phyloP scores from a whole-genome alignment of 2,329 filamentous ascomycete species.

The Neurospora sp. region DNA sequence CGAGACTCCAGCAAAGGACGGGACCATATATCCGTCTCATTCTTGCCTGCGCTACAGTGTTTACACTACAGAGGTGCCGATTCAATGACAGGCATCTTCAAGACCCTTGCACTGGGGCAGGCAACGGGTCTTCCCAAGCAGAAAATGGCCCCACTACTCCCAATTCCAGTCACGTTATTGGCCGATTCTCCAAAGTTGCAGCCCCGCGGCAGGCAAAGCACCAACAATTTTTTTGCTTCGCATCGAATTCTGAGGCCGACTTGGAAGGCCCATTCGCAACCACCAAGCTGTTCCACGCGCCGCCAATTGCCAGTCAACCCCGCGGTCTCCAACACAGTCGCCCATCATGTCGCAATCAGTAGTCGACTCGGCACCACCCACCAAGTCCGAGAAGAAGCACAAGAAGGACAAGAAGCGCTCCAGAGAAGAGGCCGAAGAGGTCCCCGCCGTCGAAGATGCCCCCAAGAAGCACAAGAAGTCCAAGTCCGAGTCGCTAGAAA shows the following conservation, averaged over 20 bases:
- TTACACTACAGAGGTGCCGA: neutral
- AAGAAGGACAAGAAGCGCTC: slow-evolving; percentile 30
- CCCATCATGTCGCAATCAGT: slow-evolving; percentile 14
- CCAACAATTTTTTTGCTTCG: slow-evolving; percentile 15
- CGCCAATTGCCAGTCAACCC: neutral
- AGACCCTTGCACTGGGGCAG: neutral
- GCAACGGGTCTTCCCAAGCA: neutral
- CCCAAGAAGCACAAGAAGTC: slow-evolving; percentile 36
- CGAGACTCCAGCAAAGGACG: no score
- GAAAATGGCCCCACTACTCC: neutral
- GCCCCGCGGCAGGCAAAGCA: slow-evolving; percentile 8
- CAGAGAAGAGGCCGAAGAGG: slow-evolving; percentile 27
- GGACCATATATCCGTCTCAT: no score
- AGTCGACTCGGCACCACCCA: slow-evolving; percentile 6
- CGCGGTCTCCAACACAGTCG: neutral
- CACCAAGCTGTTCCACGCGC: neutral
- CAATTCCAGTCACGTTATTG: neutral
- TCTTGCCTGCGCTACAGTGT: no score
- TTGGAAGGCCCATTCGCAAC: neutral
- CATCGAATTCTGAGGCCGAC: neutral
- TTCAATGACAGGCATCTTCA: neutral
- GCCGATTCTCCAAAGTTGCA: neutral
- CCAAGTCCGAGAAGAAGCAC: slow-evolving; percentile 30
- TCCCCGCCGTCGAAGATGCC: slow-evolving; percentile 29
- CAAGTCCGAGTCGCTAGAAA: slow-evolving; percentile 22